These are phyloP conservation scores for Fusarium ramigenum DNA, from an alignment of 2,329 filamentous ascomycete genomes.

Conservation along the genomic window DNA sequence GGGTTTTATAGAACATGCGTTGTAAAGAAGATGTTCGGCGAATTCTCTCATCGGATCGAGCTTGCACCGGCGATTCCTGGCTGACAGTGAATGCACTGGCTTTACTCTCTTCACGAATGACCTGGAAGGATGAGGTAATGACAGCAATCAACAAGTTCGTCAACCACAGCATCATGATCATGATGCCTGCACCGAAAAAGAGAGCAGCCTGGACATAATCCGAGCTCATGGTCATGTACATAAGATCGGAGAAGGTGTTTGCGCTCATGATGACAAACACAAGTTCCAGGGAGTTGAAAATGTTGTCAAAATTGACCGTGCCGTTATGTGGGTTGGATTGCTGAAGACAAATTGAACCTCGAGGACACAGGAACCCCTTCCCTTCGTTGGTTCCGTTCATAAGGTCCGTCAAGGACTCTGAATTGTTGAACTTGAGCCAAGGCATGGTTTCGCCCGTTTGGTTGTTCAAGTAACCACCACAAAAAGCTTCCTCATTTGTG, in stretches of 20 bases:
- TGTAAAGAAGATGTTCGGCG: constrained; percentile 65
- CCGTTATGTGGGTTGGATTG: constrained; percentile 80
- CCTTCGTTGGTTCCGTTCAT: constrained; percentile 59
- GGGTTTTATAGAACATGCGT: constrained; percentile 76
- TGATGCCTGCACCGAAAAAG: constrained; percentile 77
- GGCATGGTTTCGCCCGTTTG: constrained; percentile 66
- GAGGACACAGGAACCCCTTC: constrained; percentile 91
- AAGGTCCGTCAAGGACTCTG: constrained; percentile 57
- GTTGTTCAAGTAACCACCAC: constrained; percentile 80
- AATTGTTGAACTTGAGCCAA: constrained; percentile 67
- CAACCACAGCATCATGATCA: constrained; percentile 96
- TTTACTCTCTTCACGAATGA: constrained; percentile 96
- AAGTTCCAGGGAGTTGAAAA: constrained; percentile 87
- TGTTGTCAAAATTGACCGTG: constrained; percentile 95
- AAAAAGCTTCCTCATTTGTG: constrained; percentile 77
- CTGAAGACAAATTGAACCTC: constrained; percentile 84
- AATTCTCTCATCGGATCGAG: constrained; percentile 50
- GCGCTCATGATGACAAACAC: constrained; percentile 99
- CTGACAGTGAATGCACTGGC: constrained; percentile 90
- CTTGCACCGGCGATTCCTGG: constrained; percentile 58
- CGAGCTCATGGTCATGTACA: constrained; percentile 92
- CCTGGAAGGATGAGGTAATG: constrained; percentile 97
- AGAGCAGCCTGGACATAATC: constrained; percentile 89
- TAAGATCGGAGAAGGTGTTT: constrained; percentile 94
- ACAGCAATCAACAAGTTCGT: constrained; percentile 95